Percentiles rank a stretch among this genome's conserved stretches.
Conservation (phyloP, 2,329 filamentous ascomycete species). For the Colletotrichum higginsianum region DNA sequence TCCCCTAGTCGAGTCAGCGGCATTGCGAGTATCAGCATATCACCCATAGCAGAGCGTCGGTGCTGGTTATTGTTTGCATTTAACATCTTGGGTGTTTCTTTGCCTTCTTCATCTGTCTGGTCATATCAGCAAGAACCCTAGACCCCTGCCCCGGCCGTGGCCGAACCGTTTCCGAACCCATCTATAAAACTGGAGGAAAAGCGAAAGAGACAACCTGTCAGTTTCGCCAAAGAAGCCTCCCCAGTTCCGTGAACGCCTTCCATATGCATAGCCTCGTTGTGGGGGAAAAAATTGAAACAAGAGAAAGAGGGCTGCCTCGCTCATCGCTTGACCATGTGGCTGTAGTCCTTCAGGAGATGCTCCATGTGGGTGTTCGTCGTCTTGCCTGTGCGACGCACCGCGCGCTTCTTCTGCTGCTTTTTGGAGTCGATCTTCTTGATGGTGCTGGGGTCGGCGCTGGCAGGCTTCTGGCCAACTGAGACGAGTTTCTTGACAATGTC, state of each 20-base stretch:
- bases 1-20: not conserved
- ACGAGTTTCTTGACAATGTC: conserved; percentile 84
- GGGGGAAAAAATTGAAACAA: too few species aligned
- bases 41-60: conserved; percentile 13
- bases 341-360: conserved; percentile 83
- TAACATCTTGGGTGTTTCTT: not conserved
- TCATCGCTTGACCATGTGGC: conserved; percentile 59
- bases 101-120: not conserved
- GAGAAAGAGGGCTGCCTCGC: too few species aligned
- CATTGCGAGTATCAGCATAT: not conserved
- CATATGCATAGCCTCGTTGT: conserved; percentile 25
- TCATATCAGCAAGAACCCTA: not conserved
- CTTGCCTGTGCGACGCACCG: conserved; percentile 79
- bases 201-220: conserved; percentile 24
- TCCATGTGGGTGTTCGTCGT: conserved; percentile 91
- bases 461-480: conserved; percentile 85
- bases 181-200: conserved; percentile 32
- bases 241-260: conserved; percentile 22
- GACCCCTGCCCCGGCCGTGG: conserved; percentile 9
- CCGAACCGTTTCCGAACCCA: not conserved
- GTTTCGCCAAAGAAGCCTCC: not conserved
- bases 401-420: conserved; percentile 82
- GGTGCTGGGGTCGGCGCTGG: conserved; percentile 80
- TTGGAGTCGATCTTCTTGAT: conserved; percentile 70
- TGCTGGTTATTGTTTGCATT: conserved; percentile 5